phyloP scores from a whole-genome alignment of 495 filamentous ascomycete species.

The Daldinia loculata region DNA sequence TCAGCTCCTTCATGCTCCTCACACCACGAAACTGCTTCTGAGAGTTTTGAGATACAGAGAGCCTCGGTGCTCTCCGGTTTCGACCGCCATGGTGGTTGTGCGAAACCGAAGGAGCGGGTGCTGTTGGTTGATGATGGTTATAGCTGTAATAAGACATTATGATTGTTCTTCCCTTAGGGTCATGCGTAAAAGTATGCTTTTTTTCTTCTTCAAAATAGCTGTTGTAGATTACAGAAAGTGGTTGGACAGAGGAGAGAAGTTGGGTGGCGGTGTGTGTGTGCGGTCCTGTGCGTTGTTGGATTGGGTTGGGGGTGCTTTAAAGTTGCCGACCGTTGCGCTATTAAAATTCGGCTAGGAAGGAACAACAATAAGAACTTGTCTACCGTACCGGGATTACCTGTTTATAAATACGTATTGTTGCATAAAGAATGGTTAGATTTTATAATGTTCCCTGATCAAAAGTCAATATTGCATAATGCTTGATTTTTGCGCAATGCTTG shows the following conservation, averaged over 20 bases:
- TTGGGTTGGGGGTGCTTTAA: conserved; percentile 31
- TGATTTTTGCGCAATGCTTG: too few species aligned
- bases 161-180: conserved; percentile 25
- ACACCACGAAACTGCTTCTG: conserved; percentile 86
- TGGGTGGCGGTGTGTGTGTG: conserved; percentile 40
- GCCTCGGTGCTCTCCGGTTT: conserved; percentile 84
- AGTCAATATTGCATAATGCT: too few species aligned
- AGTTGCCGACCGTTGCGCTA: conserved; percentile 43
- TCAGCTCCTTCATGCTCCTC: conserved; percentile 87
- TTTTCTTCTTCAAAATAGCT: conserved; percentile 11
- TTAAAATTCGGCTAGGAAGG: conserved; percentile 35
- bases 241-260: conserved; percentile 42
- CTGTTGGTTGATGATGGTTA: conserved; percentile 71
- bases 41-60: conserved; percentile 78
- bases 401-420: too few species aligned
- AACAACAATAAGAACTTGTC: conserved; percentile 37
- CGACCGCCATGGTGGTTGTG: conserved; percentile 85
- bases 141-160: conserved; percentile 84
- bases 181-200: conserved; percentile 28
- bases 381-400: too few species aligned
- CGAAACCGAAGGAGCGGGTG: conserved; percentile 62
- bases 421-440: too few species aligned
- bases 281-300: conserved; percentile 16
- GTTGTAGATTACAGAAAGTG: conserved; percentile 31
- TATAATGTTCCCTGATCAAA: too few species aligned